Evolutionary conservation across 148 eudicot genomes (phyloP).

Genomic region (Rhododendron molle): DNA sequence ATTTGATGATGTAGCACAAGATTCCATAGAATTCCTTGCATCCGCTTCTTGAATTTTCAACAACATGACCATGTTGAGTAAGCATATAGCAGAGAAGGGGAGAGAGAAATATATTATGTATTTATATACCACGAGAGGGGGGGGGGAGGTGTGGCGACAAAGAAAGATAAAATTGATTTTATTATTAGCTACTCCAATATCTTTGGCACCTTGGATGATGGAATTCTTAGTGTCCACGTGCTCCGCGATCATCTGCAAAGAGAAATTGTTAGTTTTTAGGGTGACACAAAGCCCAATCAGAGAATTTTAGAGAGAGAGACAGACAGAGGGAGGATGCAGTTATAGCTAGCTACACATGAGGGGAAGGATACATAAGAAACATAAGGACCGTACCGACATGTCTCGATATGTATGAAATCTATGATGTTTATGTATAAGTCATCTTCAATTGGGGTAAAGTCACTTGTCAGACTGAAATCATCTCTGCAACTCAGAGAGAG

Average conservation of each 20-base stretch:
- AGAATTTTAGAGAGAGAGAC: not conserved
- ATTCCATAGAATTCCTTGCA: not conserved
- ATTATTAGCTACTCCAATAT: not conserved
- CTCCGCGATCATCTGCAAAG: conserved; percentile 26
- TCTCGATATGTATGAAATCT: conserved; percentile 10
- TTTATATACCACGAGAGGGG: not conserved
- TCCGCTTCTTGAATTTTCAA: not conserved
- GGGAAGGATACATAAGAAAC: conserved; percentile 7
- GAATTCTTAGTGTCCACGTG: conserved; percentile 36
- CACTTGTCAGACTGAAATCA: conserved; percentile 19
- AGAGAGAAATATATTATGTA: not conserved
- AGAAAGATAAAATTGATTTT: conserved; percentile 15
- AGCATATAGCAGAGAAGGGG: not conserved
- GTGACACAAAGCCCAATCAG: not conserved
- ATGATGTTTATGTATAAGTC: conserved; percentile 1
- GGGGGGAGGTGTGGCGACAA: conserved; percentile 13
- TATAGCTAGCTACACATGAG: not conserved
- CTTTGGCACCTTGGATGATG: conserved; percentile 26
- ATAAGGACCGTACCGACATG: conserved; percentile 13
- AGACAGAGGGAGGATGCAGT: not conserved
- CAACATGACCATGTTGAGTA: not conserved
- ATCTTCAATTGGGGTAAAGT: not conserved
- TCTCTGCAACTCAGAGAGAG: conserved; percentile 18
- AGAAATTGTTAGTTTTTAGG: conserved; percentile 7
- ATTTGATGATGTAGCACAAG: no score